Evolutionary conservation across 495 filamentous ascomycete species (phyloP).

Genomic region (Neurospora sp.): DNA sequence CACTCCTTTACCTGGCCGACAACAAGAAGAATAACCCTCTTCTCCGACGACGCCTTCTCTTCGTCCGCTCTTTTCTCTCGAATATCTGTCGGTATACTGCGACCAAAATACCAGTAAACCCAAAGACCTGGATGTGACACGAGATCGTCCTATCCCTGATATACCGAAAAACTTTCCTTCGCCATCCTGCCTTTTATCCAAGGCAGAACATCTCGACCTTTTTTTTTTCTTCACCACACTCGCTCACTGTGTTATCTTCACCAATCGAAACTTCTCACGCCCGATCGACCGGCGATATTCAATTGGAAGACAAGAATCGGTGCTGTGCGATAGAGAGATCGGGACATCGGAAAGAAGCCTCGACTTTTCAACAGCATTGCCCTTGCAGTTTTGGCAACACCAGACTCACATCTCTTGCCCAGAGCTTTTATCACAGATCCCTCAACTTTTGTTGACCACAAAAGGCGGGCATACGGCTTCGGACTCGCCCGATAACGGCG

Average conservation of each 20-base stretch:
- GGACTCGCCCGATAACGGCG: neutral
- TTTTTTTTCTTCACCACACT: neutral
- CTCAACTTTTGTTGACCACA: neutral
- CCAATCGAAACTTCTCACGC: neutral
- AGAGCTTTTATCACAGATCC: neutral
- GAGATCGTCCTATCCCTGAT: neutral
- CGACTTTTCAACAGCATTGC: neutral
- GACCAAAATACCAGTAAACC: neutral
- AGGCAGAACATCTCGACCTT: neutral
- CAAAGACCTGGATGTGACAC: neutral
- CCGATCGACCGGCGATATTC: neutral
- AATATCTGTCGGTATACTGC: neutral
- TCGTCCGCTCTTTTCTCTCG: neutral
- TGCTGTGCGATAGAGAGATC: neutral
- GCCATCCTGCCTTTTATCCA: neutral
- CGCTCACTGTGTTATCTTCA: neutral
- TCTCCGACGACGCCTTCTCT: neutral
- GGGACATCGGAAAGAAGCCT: neutral
- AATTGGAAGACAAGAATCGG: neutral
- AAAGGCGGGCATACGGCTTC: neutral
- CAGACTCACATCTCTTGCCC: neutral
- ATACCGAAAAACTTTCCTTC: neutral
- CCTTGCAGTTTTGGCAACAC: neutral
- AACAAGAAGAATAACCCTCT: neutral
- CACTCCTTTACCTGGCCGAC: slow-evolving; percentile 2